Conservation (phyloP, 306 rosid genomes). For the Quercus alba region DNA sequence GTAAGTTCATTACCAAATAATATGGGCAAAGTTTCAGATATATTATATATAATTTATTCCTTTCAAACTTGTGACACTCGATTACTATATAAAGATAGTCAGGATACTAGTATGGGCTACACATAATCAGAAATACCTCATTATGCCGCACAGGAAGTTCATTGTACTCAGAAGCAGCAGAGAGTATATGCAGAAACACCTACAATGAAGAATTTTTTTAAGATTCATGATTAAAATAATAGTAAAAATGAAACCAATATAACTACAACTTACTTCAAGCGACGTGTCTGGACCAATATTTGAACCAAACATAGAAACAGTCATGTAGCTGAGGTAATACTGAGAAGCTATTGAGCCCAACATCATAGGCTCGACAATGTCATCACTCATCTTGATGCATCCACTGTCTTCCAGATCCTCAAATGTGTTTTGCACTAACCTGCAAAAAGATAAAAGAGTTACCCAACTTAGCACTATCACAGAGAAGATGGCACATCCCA, state of each 20-base stretch:
- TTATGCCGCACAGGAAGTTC: constrained; percentile 97
- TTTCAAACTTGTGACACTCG: background rate
- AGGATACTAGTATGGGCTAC: background rate
- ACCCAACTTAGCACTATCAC: constrained; percentile 17
- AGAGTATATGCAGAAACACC: constrained; percentile 86
- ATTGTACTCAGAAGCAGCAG: constrained; percentile 90
- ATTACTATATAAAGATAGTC: background rate
- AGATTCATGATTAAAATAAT: constrained; percentile 3
- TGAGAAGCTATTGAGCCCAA: constrained; percentile 94
- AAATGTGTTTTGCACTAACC: constrained; percentile 77
- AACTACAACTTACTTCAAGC: constrained; percentile 63
- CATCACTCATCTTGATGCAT: constrained; percentile 80
- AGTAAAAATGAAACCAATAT: constrained; percentile 5
- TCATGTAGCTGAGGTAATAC: constrained; percentile 89
- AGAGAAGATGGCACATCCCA: background rate
- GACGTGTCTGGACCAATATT: constrained; percentile 89
- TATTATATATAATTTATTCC: background rate
- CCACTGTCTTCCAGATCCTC: constrained; percentile 99
- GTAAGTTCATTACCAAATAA: background rate
- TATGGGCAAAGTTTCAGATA: background rate
- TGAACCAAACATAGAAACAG: constrained; percentile 93
- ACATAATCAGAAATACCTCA: constrained; percentile 52
- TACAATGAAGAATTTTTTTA: constrained; percentile 18
- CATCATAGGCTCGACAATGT: constrained; percentile 67
- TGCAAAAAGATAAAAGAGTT: constrained; percentile 35